These are phyloP conservation scores for Solanum piurae DNA, from an alignment of 257 asterid genomes.

Conservation along the genomic window DNA sequence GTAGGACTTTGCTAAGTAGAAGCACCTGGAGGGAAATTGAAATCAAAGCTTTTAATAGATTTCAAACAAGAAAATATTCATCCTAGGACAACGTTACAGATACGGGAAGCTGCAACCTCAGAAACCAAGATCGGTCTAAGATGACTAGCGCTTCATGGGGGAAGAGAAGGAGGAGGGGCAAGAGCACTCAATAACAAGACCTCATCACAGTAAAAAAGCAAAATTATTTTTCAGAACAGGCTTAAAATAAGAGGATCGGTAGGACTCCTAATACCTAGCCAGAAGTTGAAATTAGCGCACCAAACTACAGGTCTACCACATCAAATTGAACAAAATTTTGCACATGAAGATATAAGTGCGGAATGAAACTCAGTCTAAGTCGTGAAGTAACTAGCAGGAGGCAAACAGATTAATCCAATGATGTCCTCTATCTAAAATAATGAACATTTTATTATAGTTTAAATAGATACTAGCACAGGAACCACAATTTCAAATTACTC, in stretches of 20 bases:
- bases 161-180: background rate
- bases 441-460: background rate
- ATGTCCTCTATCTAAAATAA: background rate
- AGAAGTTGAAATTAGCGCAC: background rate
- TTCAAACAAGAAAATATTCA: background rate
- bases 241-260: background rate
- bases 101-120: background rate
- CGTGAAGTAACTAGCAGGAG: background rate
- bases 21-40: slow-evolving; percentile 57
- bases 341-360: background rate
- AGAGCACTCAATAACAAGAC: background rate
- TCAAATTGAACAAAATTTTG: background rate
- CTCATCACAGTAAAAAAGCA: background rate
- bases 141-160: background rate
- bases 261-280: background rate
- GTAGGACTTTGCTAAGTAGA: slow-evolving; percentile 89
- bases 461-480: background rate
- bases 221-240: background rate
- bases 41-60: slow-evolving; percentile 1
- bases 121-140: background rate
- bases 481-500: background rate
- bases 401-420: background rate
- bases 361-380: background rate
- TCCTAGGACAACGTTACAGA: background rate
- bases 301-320: background rate